These are phyloP conservation scores for Saraca asoca DNA, from an alignment of 331 rosid genomes.

Conservation along the genomic window DNA sequence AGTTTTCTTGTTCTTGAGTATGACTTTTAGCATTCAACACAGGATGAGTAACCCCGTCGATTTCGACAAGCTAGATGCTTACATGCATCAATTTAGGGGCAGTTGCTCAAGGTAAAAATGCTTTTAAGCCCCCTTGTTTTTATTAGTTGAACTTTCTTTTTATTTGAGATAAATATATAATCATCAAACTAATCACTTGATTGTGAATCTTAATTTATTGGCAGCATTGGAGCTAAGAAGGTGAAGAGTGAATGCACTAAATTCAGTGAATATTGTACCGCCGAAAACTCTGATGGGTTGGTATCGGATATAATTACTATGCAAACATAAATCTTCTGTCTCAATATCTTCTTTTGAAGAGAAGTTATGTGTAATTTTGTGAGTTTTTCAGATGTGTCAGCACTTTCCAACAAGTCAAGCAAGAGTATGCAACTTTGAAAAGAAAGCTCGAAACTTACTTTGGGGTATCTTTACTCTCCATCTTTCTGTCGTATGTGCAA, in stretches of 20 bases:
- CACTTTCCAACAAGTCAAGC: constrained; percentile 42
- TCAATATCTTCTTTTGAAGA: background rate
- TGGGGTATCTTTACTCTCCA: constrained; percentile 34
- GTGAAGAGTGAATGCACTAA: constrained; percentile 62
- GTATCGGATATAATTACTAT: constrained; percentile 23
- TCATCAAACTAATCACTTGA: background rate
- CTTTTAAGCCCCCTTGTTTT: background rate
- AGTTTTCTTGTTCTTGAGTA: background rate
- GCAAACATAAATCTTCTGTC: too few relatives aligned
- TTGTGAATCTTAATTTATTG: constrained; percentile 18
- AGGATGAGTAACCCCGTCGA: constrained; percentile 53
- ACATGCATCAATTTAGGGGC: constrained; percentile 83
- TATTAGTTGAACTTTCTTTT: background rate
- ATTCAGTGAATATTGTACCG: constrained; percentile 62
- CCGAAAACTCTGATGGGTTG: constrained; percentile 63
- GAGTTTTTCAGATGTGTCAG: constrained; percentile 43
- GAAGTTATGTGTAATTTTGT: background rate
- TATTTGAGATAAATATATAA: background rate
- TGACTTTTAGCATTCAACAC: constrained; percentile 8
- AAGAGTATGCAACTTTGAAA: constrained; percentile 43
- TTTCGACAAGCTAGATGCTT: constrained; percentile 57
- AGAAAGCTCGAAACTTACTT: constrained; percentile 40
- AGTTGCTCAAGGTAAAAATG: constrained; percentile 67
- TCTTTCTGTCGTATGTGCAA: too few relatives aligned
- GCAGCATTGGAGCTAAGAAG: constrained; percentile 81